These are phyloP conservation scores for Oryza meyeriana DNA, from an alignment of 176 grass and related monocot species.

Conservation along the genomic window DNA sequence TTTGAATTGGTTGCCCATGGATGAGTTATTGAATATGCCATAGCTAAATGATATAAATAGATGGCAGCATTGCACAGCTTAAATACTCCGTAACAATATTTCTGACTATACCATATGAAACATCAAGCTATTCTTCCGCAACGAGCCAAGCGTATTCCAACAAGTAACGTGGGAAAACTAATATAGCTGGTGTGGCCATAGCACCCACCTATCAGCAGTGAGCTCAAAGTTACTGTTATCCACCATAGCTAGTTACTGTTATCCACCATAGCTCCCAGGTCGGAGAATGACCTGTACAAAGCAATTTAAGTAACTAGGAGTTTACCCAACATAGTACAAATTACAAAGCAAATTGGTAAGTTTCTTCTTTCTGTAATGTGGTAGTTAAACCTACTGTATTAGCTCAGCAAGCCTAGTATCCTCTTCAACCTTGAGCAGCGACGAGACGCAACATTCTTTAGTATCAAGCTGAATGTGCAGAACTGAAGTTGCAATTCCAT, in stretches of 20 bases:
- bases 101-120: background rate
- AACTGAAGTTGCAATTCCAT: constrained; percentile 53
- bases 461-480: constrained; percentile 85
- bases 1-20: background rate
- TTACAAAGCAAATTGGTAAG: background rate
- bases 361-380: background rate
- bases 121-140: background rate
- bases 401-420: constrained; percentile 58
- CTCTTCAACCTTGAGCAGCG: constrained; percentile 63
- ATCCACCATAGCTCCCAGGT: constrained; percentile 47
- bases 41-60: background rate
- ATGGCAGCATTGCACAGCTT: background rate
- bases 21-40: background rate
- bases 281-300: constrained; percentile 69
- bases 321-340: constrained; percentile 5
- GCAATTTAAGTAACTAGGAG: background rate
- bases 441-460: constrained; percentile 92
- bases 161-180: background rate
- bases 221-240: constrained; percentile 61
- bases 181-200: background rate
- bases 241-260: no score
- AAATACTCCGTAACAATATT: background rate
- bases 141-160: background rate
- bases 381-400: constrained; percentile 47
- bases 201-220: constrained; percentile 47